Evolutionary conservation across 2,329 filamentous ascomycete genomes (phyloP).

Genomic region (Phialophora macrospora): DNA sequence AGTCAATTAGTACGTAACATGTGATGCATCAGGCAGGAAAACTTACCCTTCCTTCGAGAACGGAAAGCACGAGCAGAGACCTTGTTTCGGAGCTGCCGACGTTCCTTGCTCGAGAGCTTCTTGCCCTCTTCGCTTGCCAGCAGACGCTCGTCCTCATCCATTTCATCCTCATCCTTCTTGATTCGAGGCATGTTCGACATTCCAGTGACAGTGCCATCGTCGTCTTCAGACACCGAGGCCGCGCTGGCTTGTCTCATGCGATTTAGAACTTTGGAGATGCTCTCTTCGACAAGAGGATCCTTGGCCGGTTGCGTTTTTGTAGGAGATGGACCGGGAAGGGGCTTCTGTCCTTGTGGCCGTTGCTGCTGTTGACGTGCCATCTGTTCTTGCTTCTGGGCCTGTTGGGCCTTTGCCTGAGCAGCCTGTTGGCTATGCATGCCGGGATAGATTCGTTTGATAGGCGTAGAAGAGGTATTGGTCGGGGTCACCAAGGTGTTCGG

Average conservation of each 20-base stretch:
- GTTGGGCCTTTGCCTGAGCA: conserved; percentile 71
- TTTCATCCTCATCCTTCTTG: conserved; percentile 96
- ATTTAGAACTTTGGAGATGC: conserved; percentile 88
- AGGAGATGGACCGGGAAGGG: conserved; percentile 40
- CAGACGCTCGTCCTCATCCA: conserved; percentile 96
- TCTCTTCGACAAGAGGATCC: conserved; percentile 82
- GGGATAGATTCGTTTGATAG: conserved; percentile 80
- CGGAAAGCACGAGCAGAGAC: conserved; percentile 97
- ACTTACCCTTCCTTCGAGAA: conserved; percentile 93
- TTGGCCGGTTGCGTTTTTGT: conserved; percentile 49
- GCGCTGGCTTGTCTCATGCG: conserved; percentile 82
- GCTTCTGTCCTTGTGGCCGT: conserved; percentile 39
- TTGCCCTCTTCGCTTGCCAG: conserved; percentile 97
- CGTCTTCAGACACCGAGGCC: conserved; percentile 58
- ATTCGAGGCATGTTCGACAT: conserved; percentile 62
- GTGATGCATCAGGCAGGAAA: conserved; percentile 12
- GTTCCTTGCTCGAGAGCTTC: conserved; percentile 98
- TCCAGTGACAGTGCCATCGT: conserved; percentile 48
- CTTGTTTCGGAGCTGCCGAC: conserved; percentile 97
- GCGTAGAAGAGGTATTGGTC: conserved; percentile 43
- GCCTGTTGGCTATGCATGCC: conserved; percentile 92
- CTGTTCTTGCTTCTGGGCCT: conserved; percentile 63
- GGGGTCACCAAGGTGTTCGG: conserved; percentile 68
- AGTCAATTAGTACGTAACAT: conserved; percentile 54
- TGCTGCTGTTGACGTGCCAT: conserved; percentile 62